phyloP scores from a whole-genome alignment of 2,329 filamentous ascomycete species.

The Raffaelea albimanens region DNA sequence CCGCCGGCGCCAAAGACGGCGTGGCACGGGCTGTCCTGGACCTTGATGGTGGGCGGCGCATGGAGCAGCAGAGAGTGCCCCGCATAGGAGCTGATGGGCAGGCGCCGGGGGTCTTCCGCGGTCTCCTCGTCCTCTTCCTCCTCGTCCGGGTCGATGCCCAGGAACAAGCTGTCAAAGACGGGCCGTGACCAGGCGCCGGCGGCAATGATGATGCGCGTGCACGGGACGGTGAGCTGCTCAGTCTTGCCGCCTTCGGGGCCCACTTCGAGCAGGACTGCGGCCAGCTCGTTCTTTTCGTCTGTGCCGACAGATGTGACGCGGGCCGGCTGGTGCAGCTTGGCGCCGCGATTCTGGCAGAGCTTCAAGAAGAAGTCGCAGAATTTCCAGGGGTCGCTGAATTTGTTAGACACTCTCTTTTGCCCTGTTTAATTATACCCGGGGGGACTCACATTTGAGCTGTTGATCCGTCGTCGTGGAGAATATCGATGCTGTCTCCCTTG shows the following conservation, averaged over 20 bases:
- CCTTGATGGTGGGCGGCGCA: not conserved
- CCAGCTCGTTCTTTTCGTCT: conserved; percentile 40
- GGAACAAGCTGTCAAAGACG: conserved; percentile 57
- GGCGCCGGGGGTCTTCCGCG: conserved; percentile 26
- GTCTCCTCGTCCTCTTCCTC: conserved; percentile 51
- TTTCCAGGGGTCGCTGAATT: conserved; percentile 51
- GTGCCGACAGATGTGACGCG: conserved; percentile 40
- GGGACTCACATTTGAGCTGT: conserved; percentile 55
- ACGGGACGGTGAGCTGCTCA: conserved; percentile 44
- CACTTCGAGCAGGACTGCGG: conserved; percentile 37
- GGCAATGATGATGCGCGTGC: conserved; percentile 55
- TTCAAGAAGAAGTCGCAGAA: conserved; percentile 58
- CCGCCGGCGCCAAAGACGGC: conserved; percentile 57
- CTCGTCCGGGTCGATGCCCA: not conserved
- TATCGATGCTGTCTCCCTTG: conserved; percentile 46
- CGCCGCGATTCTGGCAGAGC: conserved; percentile 47
- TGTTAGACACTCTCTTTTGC: too few species aligned
- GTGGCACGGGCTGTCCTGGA: conserved; percentile 37
- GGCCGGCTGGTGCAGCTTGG: conserved; percentile 57
- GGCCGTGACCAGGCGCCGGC: conserved; percentile 62
- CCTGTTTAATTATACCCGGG: too few species aligned
- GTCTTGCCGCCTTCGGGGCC: conserved; percentile 22
- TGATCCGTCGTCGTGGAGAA: conserved; percentile 50
- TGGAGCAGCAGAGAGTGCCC: not conserved
- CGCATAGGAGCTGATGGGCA: not conserved